Percentiles rank a stretch among this genome's conserved stretches.
Conservation (phyloP, 164 flowering plant genomes). For the Vitis amurensis region DNA sequence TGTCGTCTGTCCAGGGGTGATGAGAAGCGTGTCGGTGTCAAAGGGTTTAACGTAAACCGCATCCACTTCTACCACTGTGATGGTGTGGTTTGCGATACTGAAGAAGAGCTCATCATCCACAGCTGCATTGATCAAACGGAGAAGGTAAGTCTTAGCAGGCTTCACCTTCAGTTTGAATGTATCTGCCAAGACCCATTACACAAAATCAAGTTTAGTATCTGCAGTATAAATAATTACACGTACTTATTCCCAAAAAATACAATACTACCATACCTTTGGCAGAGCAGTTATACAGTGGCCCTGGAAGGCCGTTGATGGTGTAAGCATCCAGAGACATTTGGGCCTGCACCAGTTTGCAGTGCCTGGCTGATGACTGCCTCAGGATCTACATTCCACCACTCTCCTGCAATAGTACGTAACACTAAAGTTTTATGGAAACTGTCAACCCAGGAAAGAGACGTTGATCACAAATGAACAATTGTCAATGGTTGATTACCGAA, state of each 20-base stretch:
- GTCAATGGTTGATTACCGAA: slow-evolving; percentile 11
- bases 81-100: slow-evolving; percentile 30
- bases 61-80: slow-evolving; percentile 25
- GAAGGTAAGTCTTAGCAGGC: slow-evolving; percentile 30
- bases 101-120: slow-evolving; percentile 47
- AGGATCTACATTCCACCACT: slow-evolving; percentile 42
- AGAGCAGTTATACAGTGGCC: slow-evolving; percentile 43
- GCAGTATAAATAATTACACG: background rate
- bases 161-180: slow-evolving; percentile 36
- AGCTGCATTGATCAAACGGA: slow-evolving; percentile 33
- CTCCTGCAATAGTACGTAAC: slow-evolving; percentile 26
- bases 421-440: no score
- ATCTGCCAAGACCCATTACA: slow-evolving; percentile 11
- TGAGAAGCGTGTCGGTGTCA: slow-evolving; percentile 18
- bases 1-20: slow-evolving; percentile 27
- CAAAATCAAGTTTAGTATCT: no score
- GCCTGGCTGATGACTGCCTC: slow-evolving; percentile 45
- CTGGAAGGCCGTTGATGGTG: slow-evolving; percentile 38
- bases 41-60: slow-evolving; percentile 28
- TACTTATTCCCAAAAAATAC: no score
- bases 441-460: no score
- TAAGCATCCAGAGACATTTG: slow-evolving; percentile 47
- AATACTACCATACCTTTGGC: slow-evolving; percentile 24
- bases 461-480: no score
- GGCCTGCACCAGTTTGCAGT: slow-evolving; percentile 44